These are phyloP conservation scores for Coniochaeta sp. DNA, from an alignment of 2,329 filamentous ascomycete genomes.

Conservation along the genomic window DNA sequence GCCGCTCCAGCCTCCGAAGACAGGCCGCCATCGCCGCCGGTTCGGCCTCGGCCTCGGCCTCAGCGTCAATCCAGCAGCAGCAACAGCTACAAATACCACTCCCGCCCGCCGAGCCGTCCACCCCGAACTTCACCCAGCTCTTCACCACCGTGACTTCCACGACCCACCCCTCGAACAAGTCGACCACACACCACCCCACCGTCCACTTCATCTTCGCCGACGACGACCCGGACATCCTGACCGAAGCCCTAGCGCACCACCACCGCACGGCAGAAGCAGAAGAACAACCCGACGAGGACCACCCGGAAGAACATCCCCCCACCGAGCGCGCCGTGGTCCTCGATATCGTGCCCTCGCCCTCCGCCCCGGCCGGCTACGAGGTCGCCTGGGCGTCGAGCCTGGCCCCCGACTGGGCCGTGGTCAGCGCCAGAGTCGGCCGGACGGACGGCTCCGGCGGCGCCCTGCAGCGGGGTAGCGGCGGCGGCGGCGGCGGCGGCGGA, in stretches of 20 bases:
- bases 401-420: conserved; percentile 62
- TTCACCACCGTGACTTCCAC: conserved; percentile 79
- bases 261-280: conserved; percentile 17
- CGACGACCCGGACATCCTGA: conserved; percentile 74
- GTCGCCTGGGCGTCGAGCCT: conserved; percentile 67
- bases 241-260: conserved; percentile 50
- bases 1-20: conserved; percentile 14
- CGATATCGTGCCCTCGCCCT: conserved; percentile 37
- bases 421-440: conserved; percentile 34
- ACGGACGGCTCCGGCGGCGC: conserved; percentile 24
- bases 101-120: conserved; percentile 23
- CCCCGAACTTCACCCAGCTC: conserved; percentile 63
- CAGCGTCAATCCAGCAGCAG: conserved; percentile 1
- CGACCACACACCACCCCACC: conserved; percentile 68
- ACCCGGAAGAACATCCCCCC: conserved; percentile 8
- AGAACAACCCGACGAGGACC: not conserved
- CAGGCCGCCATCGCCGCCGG: conserved; percentile 11
- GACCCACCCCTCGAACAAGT: conserved; percentile 42
- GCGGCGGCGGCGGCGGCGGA: conserved; percentile 24
- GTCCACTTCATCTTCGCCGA: conserved; percentile 92
- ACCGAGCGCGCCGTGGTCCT: conserved; percentile 44
- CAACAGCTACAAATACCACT: conserved; percentile 5
- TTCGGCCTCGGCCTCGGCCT: conserved; percentile 5
- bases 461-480: conserved; percentile 17
- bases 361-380: conserved; percentile 28